phyloP scores from a whole-genome alignment of 176 grass and related monocot species.

The Chloris gayana region DNA sequence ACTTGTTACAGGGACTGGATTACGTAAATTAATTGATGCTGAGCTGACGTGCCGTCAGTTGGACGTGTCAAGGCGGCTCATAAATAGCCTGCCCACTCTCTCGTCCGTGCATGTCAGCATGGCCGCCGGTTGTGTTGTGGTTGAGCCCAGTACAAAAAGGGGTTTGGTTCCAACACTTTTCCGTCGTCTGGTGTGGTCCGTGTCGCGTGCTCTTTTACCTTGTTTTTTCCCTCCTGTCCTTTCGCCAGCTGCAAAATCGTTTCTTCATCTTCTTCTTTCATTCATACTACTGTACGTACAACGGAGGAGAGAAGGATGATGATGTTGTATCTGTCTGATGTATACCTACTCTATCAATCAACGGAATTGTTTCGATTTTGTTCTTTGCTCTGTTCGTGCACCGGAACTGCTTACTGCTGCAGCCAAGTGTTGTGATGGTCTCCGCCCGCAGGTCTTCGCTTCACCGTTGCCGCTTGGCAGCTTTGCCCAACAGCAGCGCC shows the following conservation, averaged over 20 bases:
- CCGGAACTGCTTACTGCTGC: no score
- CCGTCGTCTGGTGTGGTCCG: not conserved
- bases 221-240: not conserved
- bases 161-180: no score
- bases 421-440: not conserved
- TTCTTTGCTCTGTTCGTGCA: no score
- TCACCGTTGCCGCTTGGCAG: not conserved
- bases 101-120: not conserved
- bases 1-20: not conserved
- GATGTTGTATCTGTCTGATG: not conserved
- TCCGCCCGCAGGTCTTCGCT: not conserved
- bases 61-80: constrained; percentile 7
- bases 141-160: not conserved
- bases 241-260: not conserved
- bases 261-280: not conserved
- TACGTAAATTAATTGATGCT: not conserved
- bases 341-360: not conserved
- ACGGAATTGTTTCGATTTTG: not conserved
- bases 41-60: not conserved
- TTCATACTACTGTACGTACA: not conserved
- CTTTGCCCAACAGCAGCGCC: not conserved
- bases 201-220: not conserved
- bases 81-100: not conserved
- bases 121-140: not conserved
- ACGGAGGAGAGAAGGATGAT: not conserved